These are phyloP conservation scores for Turnera subulata DNA, from an alignment of 345 rosid species.

Conservation along the genomic window DNA sequence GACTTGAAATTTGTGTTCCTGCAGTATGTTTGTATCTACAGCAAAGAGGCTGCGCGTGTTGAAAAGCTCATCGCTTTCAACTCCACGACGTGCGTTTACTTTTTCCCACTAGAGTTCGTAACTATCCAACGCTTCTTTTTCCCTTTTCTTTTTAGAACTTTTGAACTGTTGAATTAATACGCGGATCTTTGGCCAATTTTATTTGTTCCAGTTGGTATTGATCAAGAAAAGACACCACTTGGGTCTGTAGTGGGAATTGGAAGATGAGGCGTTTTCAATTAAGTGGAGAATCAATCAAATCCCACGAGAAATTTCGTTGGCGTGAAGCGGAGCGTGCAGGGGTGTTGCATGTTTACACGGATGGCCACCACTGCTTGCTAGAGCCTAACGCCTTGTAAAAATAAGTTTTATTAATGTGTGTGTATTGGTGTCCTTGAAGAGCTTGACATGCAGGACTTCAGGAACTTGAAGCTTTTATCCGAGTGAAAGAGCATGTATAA, in stretches of 20 bases:
- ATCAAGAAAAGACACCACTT: constrained; percentile 19
- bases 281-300: not conserved
- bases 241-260: constrained; percentile 12
- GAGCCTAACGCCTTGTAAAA: no score
- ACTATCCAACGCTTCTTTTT: not conserved
- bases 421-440: no score
- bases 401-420: no score
- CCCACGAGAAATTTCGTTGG: constrained; percentile 7
- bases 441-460: no score
- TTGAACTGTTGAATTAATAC: not conserved
- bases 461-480: no score
- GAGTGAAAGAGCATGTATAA: no score
- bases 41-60: constrained; percentile 44
- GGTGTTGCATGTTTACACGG: no score
- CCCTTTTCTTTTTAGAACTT: not conserved
- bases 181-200: constrained; percentile 7
- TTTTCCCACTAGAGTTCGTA: not conserved
- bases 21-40: constrained; percentile 47
- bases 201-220: constrained; percentile 23
- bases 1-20: not conserved
- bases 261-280: constrained; percentile 3
- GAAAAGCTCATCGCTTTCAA: constrained; percentile 29
- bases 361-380: no score
- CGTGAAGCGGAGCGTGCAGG: no score
- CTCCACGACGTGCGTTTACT: constrained; percentile 20